phyloP scores from a whole-genome alignment of 192 early-diverging fungal genomes.

The Backusella psychrophila region DNA sequence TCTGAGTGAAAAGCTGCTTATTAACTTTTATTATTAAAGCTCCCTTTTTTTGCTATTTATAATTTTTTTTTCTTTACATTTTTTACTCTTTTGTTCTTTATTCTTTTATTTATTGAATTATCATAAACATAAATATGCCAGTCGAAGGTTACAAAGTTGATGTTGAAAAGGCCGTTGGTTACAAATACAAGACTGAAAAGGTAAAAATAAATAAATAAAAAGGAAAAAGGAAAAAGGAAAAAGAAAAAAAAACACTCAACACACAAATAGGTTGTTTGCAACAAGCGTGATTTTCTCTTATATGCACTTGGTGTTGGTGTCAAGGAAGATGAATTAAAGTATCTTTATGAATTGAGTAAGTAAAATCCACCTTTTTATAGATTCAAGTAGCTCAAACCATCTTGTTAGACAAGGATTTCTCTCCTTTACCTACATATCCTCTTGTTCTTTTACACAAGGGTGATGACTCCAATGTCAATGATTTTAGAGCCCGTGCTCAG shows the following conservation, averaged over 20 bases:
- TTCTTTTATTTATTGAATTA: too few relatives aligned
- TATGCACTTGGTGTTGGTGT: slow-evolving; percentile 69
- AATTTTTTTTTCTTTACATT: not conserved
- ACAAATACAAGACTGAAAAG: slow-evolving; percentile 36
- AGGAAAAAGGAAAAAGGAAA: not conserved
- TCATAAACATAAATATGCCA: slow-evolving; percentile 11
- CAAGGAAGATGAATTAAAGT: slow-evolving; percentile 56
- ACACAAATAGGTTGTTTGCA: slow-evolving; percentile 1
- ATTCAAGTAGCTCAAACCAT: not conserved
- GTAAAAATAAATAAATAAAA: not conserved
- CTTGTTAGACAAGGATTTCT: slow-evolving; percentile 43
- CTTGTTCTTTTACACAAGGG: slow-evolving; percentile 63
- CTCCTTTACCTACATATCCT: slow-evolving; percentile 68
- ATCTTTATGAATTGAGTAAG: slow-evolving; percentile 64
- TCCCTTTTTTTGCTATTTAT: not conserved
- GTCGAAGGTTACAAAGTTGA: slow-evolving; percentile 45
- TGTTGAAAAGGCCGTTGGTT: slow-evolving; percentile 58
- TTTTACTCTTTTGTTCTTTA: not conserved
- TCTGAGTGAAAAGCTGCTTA: not conserved
- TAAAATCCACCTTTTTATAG: too few relatives aligned
- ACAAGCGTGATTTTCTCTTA: slow-evolving; percentile 63
- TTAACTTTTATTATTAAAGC: not conserved
- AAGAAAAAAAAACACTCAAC: not conserved
- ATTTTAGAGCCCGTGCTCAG: slow-evolving; percentile 43
- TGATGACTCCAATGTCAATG: slow-evolving; percentile 26